These are phyloP conservation scores for Dactylorhiza incarnata DNA, from an alignment of 106 monocot species.

Conservation along the genomic window DNA sequence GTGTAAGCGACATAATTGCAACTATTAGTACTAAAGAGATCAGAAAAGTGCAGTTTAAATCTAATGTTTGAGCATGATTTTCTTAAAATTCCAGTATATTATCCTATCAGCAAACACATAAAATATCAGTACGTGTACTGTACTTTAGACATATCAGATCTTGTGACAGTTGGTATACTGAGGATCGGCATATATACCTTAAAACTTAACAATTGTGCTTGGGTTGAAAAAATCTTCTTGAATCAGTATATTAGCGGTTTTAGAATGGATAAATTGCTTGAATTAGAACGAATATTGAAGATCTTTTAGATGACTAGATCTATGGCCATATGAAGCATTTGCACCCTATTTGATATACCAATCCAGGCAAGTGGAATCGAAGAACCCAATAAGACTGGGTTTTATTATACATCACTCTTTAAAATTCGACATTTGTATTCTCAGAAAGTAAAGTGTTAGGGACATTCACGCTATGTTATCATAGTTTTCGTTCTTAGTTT, in stretches of 20 bases:
- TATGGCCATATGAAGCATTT: not conserved
- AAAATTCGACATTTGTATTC: too few species aligned
- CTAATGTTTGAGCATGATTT: not conserved
- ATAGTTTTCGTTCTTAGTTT: too few species aligned
- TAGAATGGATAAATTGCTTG: not conserved
- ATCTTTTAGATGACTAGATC: not conserved
- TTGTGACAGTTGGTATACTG: not conserved
- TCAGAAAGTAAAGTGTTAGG: too few species aligned
- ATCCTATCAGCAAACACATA: not conserved
- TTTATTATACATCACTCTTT: too few species aligned
- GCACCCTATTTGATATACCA: too few species aligned
- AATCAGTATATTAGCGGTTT: not conserved
- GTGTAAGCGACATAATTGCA: not conserved
- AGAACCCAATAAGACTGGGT: too few species aligned
- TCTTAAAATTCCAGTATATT: not conserved
- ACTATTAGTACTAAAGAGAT: not conserved
- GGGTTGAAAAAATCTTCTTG: not conserved
- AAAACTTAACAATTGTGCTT: not conserved
- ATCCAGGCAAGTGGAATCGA: too few species aligned
- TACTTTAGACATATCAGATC: not conserved
- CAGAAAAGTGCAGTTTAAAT: not conserved
- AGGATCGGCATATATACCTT: not conserved
- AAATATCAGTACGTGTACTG: not conserved
- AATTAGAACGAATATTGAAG: not conserved
- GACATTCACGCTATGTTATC: too few species aligned